A percentile compares a stretch with the other conserved stretches of the same genome.
phyloP scores from a whole-genome alignment of 2,329 filamentous ascomycete species.

The Ceratocystis alfenasii region DNA sequence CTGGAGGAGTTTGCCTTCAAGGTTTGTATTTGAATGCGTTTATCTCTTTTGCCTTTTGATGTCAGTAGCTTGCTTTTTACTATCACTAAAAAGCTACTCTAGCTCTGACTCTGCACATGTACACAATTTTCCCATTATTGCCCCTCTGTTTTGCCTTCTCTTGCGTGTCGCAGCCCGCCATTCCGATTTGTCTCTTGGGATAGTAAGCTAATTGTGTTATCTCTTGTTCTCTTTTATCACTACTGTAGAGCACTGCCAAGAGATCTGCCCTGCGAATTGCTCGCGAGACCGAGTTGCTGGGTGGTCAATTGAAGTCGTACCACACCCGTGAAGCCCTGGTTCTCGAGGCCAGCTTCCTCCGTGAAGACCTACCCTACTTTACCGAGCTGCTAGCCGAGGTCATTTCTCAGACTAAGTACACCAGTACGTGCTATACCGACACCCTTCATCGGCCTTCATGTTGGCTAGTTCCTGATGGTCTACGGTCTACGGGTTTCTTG shows the following conservation, averaged over 20 bases:
- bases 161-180: background rate
- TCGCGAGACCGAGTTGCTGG: slow-evolving; percentile 89
- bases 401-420: slow-evolving; percentile 75
- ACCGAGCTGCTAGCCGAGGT: slow-evolving; percentile 91
- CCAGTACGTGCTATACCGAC: slow-evolving; percentile 39
- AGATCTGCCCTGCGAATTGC: slow-evolving; percentile 85
- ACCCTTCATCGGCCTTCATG: slow-evolving; percentile 23
- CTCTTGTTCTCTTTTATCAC: slow-evolving; percentile 29
- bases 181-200: slow-evolving; percentile 5
- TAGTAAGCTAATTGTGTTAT: slow-evolving; percentile 32
- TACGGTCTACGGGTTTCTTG: slow-evolving; percentile 3
- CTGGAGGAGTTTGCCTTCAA: slow-evolving; percentile 96
- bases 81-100: background rate
- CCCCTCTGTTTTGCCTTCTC: too few species aligned
- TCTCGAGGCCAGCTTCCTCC: slow-evolving; percentile 86
- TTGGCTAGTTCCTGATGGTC: background rate
- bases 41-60: background rate
- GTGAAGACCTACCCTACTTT: slow-evolving; percentile 94
- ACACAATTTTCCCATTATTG: too few species aligned
- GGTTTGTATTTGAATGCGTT: slow-evolving; percentile 37
- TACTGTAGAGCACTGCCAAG: slow-evolving; percentile 62
- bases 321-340: slow-evolving; percentile 91
- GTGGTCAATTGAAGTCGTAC: slow-evolving; percentile 74
- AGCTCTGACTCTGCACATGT: background rate
- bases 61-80: slow-evolving; percentile 11